phyloP scores from a whole-genome alignment of 75 land plant species.

The Pinus tabuliformis region DNA sequence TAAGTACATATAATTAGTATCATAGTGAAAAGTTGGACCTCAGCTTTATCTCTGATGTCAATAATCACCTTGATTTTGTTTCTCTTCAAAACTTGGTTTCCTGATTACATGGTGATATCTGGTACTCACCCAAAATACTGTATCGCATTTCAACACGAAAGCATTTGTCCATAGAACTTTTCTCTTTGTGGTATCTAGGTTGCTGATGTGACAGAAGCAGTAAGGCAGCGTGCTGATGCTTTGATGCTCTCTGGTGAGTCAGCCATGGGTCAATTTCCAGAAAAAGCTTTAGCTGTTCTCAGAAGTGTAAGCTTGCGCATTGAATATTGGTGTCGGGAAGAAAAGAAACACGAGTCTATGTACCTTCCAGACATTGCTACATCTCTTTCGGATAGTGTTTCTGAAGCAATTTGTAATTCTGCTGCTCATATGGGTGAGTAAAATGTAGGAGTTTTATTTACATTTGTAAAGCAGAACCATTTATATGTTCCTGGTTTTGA shows the following conservation, averaged over 20 bases:
- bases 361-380: slow-evolving; percentile 28
- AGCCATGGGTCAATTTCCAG: slow-evolving; percentile 74
- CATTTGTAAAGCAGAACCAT: background rate
- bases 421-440: slow-evolving; percentile 70
- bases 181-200: slow-evolving; percentile 18
- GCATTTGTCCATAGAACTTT: background rate
- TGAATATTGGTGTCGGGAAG: slow-evolving; percentile 58
- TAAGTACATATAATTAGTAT: background rate
- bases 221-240: slow-evolving; percentile 73
- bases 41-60: no score
- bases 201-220: slow-evolving; percentile 79
- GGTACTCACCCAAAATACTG: no score
- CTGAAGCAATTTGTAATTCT: slow-evolving; percentile 59
- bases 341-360: slow-evolving; percentile 23
- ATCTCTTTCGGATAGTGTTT: slow-evolving; percentile 30
- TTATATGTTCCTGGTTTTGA: background rate
- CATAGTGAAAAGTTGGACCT: background rate
- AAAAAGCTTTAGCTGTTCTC: slow-evolving; percentile 65
- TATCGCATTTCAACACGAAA: no score
- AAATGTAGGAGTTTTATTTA: background rate
- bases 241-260: slow-evolving; percentile 90
- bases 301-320: slow-evolving; percentile 63
- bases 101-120: no score
- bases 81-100: no score
- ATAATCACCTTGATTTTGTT: no score